Evolutionary conservation across 495 filamentous ascomycete genomes (phyloP), one percentile per base, ranked within the genome.

Genomic region (Daldinia concentrica): DNA sequence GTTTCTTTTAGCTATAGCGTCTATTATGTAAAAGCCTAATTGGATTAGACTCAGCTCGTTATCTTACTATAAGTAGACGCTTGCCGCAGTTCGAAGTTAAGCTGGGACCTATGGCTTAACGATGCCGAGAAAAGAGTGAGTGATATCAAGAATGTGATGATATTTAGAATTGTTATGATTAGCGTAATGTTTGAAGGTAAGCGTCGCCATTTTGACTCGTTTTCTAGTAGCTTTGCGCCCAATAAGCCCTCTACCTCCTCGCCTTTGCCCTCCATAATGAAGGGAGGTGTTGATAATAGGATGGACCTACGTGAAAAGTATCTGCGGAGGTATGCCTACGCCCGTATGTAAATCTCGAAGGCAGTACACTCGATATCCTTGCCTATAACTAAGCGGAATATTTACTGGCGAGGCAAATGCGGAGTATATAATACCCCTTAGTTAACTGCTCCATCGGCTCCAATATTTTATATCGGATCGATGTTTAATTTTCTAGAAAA

Each of bases 61-160:
- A 30, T 11, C 63, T 60, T 63, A 72, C 69, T 72, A 34, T 66
- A 72, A 36, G 69, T 72, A 50, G 69, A 72, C 15, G 52, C 58
- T 17, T 63, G 58, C 22, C 69, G 69, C 3, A 72, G 45, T 45
- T 63, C 58, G 14, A 52, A 24, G 45, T 72, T 72, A 36, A 67
- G 63, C 12, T 29, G 62, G 6, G 24, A 30, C 34, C 30, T 63
- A 14, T 57, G 30, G 17, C 32, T 48, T 26, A 34, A 34, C 14
- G 63, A 58, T 37, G 34, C 58, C 1, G 43, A 41, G 54, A 72
- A 72, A 6, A 72, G 63, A 34, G 27, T 45, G 6, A 72, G 58
- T 26, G 69, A 72, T 59, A 58, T 59, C 34, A 26, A 29, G 36
- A 72, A 72, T 22, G 67, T 12, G 29, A 59, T 37, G 41, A 63